Base-by-base conservation (phyloP, 208 protist genomes). In the Leishmania turanica region DNA sequence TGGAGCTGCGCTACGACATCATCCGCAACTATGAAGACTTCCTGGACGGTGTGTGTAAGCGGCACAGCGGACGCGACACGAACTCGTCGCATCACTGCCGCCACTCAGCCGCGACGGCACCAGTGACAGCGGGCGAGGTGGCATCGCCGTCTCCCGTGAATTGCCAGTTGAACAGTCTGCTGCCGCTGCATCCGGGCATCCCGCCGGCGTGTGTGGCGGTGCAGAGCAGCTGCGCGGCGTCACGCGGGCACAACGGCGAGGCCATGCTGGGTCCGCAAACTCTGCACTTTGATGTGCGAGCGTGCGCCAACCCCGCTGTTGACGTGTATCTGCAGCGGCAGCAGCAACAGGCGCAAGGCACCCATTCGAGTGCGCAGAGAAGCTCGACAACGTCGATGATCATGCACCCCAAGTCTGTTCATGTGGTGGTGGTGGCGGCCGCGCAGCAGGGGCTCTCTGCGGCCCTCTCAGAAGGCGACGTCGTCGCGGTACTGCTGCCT, bases 1-100 rank as follows among this genome's bases (percentile, higher is more conserved):
- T 97, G 37, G 93, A 95, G 85, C 78, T 97, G 75, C 91, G 93
- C 42, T 90, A 84, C 77, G 88, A 89, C 73, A 79, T 97, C 17
- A 24, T 85, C 13, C 77, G 84, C 17, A 75, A 68, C 40, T 90
- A 91, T 75, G 85, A 94, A 40, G 89, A 94, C 27, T 80, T 83
- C n/a, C 34, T 85, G 0, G 84, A 85, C 21, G 65, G 27, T 78
- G 75, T 53, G 47, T 27, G n/a, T 7, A 49, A 71, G 31, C 24
- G n/a, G 0, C 5, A 6, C 34, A 21, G 9, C 24, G 47, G 11
- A 37, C n/a, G 24, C 21, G 64, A 6, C 34, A 56, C 51, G 1
- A 45, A 31, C 73, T n/a, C 21, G 34, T 47, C 49, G 56, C 68
- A 37, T 62, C 51, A 11, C n/a, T 27, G 7, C 42, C 64, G 31